Evolutionary conservation across 371 early-diverging fungal species (phyloP).

Genomic region (Zychaea mexicana): DNA sequence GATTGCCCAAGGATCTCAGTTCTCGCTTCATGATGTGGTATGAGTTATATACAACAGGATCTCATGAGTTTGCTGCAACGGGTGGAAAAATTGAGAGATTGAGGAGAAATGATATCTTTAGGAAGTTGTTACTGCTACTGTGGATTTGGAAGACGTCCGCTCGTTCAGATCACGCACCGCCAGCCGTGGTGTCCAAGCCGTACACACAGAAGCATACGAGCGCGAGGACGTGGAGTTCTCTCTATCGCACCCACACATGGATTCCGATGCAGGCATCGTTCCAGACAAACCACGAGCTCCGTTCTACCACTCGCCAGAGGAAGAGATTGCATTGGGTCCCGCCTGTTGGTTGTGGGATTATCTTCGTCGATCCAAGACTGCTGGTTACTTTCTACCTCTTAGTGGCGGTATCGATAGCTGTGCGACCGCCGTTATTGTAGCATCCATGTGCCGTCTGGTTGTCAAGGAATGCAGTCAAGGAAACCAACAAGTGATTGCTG

Average conservation of each 20-base stretch:
- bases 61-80: neutral
- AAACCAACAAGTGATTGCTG: conserved; percentile 72
- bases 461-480: conserved; percentile 67
- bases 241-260: conserved; percentile 51
- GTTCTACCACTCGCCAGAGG: conserved; percentile 66
- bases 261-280: conserved; percentile 31
- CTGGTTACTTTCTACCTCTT: conserved; percentile 94
- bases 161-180: conserved; percentile 72
- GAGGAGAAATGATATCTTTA: conserved; percentile 14
- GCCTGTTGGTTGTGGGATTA: conserved; percentile 99
- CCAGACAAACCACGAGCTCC: conserved; percentile 36
- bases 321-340: conserved; percentile 92
- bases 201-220: conserved; percentile 58
- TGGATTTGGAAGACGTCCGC: conserved; percentile 90
- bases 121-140: conserved; percentile 91
- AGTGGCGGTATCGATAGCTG: conserved; percentile 98
- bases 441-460: conserved; percentile 94
- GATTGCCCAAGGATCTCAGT: conserved; percentile 92
- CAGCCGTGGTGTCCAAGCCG: conserved; percentile 86
- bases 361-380: conserved; percentile 84
- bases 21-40: conserved; percentile 90
- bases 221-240: conserved; percentile 64
- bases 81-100: neutral
- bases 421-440: conserved; percentile 90
- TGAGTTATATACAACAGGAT: conserved; percentile 16